Conservation (phyloP, 495 filamentous ascomycete species). For the Letharia lupina region DNA sequence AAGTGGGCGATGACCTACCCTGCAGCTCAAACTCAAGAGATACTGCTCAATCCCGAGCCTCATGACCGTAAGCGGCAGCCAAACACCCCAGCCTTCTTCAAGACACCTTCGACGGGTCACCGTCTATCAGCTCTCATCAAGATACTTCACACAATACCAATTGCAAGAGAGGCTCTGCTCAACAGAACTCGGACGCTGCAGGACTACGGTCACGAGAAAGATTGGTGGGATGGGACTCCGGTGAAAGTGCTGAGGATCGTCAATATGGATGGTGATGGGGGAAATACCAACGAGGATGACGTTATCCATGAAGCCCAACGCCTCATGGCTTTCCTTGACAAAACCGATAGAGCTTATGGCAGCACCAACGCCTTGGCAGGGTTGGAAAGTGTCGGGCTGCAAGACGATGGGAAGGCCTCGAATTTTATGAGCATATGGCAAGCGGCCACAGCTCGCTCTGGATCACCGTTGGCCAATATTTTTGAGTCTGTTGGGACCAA, state of each 20-base stretch:
- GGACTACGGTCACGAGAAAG: slow-evolving; percentile 58
- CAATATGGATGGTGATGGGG: slow-evolving; percentile 37
- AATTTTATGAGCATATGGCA: slow-evolving; percentile 24
- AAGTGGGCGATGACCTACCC: slow-evolving; percentile 69
- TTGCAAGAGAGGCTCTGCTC: slow-evolving; percentile 66
- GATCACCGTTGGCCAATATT: slow-evolving; percentile 18
- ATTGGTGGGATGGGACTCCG: slow-evolving; percentile 78
- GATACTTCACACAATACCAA: slow-evolving; percentile 78
- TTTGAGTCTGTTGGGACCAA: slow-evolving; percentile 22
- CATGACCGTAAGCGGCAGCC: slow-evolving; percentile 50
- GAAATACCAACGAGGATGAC: slow-evolving; percentile 39
- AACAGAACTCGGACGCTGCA: slow-evolving; percentile 40
- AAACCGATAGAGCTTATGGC: slow-evolving; percentile 72
- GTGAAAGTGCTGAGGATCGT: slow-evolving; percentile 53
- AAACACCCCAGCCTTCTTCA: slow-evolving; percentile 62
- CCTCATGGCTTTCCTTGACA: slow-evolving; percentile 78
- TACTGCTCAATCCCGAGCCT: slow-evolving; percentile 52
- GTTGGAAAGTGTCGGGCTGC: slow-evolving; percentile 33
- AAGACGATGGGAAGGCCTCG: slow-evolving; percentile 19
- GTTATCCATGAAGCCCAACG: slow-evolving; percentile 53
- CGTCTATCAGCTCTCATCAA: slow-evolving; percentile 63
- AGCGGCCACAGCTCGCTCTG: slow-evolving; percentile 29
- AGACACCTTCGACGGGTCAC: slow-evolving; percentile 49
- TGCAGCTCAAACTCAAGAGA: slow-evolving; percentile 47
- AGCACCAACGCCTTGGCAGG: slow-evolving; percentile 53